Percentiles rank a stretch among this genome's conserved stretches.
Conservation (phyloP, 345 rosid species). For the Erodium maritimum region DNA sequence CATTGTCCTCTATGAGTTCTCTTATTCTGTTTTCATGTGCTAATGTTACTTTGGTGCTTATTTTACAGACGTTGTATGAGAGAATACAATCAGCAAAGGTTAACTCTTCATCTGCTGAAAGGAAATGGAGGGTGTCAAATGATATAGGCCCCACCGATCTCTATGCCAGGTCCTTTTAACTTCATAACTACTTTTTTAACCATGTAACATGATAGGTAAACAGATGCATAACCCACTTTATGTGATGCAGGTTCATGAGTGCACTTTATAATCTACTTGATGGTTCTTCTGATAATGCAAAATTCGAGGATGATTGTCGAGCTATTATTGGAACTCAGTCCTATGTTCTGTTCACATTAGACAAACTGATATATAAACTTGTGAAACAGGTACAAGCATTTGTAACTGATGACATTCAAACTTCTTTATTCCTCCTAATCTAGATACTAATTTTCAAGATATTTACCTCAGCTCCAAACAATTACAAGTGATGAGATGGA, state of each 20-base stretch:
- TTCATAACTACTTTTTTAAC: neutral
- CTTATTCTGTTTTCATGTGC: constrained; percentile 6
- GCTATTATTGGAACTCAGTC: constrained; percentile 96
- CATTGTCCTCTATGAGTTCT: constrained; percentile 4
- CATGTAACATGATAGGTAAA: neutral
- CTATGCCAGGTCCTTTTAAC: constrained; percentile 56
- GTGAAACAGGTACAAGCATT: constrained; percentile 60
- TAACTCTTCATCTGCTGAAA: constrained; percentile 76
- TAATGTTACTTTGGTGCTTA: neutral
- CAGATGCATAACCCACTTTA: neutral
- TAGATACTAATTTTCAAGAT: constrained; percentile 5
- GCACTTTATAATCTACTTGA: constrained; percentile 88
- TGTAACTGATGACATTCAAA: neutral
- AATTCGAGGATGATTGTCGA: constrained; percentile 96
- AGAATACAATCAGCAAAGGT: constrained; percentile 85
- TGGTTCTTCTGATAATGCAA: constrained; percentile 85
- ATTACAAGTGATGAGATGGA: constrained; percentile 81
- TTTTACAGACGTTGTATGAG: constrained; percentile 64
- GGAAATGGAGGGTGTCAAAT: constrained; percentile 79
- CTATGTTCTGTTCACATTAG: constrained; percentile 83
- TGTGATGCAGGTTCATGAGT: constrained; percentile 58
- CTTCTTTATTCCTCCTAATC: neutral
- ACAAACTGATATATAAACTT: constrained; percentile 81
- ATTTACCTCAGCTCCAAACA: constrained; percentile 61
- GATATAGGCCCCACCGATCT: constrained; percentile 56